Percentiles rank a stretch among this genome's conserved stretches.
Evolutionary conservation across 129 eudicot genomes (phyloP).

Genomic region (Calendula officinalis): DNA sequence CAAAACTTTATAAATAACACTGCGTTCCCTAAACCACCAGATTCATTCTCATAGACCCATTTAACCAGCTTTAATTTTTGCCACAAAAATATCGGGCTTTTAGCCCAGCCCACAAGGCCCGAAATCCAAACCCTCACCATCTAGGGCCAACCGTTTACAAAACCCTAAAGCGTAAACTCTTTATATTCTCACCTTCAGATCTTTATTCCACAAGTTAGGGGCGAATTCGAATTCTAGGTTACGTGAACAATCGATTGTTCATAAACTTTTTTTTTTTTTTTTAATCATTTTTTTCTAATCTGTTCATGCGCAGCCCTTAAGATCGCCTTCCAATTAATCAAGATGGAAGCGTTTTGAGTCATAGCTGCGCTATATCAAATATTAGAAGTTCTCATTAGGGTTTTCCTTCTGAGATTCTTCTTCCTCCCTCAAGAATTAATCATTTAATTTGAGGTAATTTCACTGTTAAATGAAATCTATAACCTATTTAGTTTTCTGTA

Average conservation of each 20-base stretch:
- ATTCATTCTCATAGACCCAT: too few species aligned
- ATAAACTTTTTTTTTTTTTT: neutral
- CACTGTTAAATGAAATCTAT: neutral
- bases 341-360: slow-evolving; percentile 98
- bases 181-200: neutral
- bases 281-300: neutral
- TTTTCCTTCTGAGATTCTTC: slow-evolving; percentile 51
- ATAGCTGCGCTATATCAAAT: slow-evolving; percentile 80
- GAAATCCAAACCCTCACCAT: neutral
- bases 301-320: slow-evolving; percentile 75
- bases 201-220: neutral
- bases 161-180: neutral
- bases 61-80: too few species aligned
- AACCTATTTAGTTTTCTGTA: neutral
- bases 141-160: too few species aligned
- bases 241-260: too few species aligned
- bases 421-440: neutral
- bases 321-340: slow-evolving; percentile 78
- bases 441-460: neutral
- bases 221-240: neutral
- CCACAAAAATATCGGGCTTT: neutral
- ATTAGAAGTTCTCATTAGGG: slow-evolving; percentile 50
- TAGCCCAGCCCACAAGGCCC: neutral
- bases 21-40: too few species aligned
- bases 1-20: too few species aligned